Evolutionary conservation across 1,284 basidiomycete genomes (phyloP).

Genomic region (Trametes hirsuta): DNA sequence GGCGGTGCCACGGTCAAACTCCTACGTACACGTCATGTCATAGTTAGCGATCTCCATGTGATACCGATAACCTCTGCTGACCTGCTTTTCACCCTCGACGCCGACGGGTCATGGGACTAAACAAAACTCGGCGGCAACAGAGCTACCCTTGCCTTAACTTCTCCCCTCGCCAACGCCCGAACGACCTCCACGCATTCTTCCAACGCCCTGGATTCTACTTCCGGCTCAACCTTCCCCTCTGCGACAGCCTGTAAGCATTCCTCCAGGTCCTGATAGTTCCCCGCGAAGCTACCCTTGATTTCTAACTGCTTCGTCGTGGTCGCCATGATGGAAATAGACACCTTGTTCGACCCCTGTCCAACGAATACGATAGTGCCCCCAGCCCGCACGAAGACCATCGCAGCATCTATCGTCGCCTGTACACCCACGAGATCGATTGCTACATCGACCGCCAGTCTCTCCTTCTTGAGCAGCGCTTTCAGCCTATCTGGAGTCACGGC

Average conservation of each 20-base stretch:
- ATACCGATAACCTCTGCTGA: too few relatives aligned
- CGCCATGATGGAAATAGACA: slow-evolving; percentile 10
- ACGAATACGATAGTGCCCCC: slow-evolving; percentile 25
- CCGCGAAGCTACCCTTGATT: slow-evolving; percentile 21
- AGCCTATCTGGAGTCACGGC: slow-evolving; percentile 22
- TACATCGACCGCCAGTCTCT: slow-evolving; percentile 44
- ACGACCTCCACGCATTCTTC: slow-evolving; percentile 17
- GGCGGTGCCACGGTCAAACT: too few relatives aligned
- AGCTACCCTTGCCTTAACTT: slow-evolving; percentile 2
- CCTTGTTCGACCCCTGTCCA: slow-evolving; percentile 15
- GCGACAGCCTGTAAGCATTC: slow-evolving; percentile 27
- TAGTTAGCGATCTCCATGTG: too few relatives aligned
- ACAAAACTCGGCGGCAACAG: neutral
- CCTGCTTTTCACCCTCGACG: too few relatives aligned
- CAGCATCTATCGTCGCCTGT: slow-evolving; percentile 22
- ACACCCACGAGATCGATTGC: slow-evolving; percentile 38
- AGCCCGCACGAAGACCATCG: slow-evolving; percentile 13
- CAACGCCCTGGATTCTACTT: slow-evolving; percentile 26
- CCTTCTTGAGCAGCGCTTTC: slow-evolving; percentile 11
- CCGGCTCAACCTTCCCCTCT: slow-evolving; percentile 23
- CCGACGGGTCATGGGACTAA: too few relatives aligned
- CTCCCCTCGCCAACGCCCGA: neutral
- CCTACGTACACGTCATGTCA: too few relatives aligned
- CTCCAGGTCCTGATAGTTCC: slow-evolving; percentile 21
- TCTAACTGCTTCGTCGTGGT: slow-evolving; percentile 21